These are phyloP conservation scores for Xylaria arbuscula DNA, from an alignment of 2,329 filamentous ascomycete species.

Conservation along the genomic window DNA sequence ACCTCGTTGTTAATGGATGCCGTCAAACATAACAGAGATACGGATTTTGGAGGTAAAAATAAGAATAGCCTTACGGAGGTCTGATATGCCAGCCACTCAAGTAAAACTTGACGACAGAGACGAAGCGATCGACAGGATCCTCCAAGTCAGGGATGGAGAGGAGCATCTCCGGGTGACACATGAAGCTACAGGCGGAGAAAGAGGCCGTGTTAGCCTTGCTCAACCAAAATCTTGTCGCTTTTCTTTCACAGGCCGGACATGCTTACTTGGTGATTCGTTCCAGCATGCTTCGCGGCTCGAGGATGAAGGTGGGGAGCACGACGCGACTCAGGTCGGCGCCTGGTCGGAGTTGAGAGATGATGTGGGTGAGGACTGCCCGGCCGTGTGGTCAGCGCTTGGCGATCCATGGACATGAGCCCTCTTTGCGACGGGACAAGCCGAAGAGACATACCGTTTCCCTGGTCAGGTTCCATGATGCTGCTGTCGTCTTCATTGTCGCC, in stretches of 20 bases:
- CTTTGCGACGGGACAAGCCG: conserved; percentile 4
- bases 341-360: conserved; percentile 95
- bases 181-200: conserved; percentile 74
- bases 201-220: conserved; percentile 31
- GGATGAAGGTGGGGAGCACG: conserved; percentile 95
- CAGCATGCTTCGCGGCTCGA: conserved; percentile 97
- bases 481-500: conserved; percentile 74
- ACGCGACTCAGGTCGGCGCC: conserved; percentile 95
- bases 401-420: not conserved
- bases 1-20: conserved; percentile 30
- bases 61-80: conserved; percentile 76
- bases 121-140: conserved; percentile 88
- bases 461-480: conserved; percentile 86
- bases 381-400: conserved; percentile 35
- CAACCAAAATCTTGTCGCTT: no score
- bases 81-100: conserved; percentile 99
- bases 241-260: conserved; percentile 33
- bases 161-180: conserved; percentile 97
- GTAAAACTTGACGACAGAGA: conserved; percentile 97
- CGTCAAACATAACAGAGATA: conserved; percentile 22
- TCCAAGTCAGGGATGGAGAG: conserved; percentile 88
- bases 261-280: conserved; percentile 97
- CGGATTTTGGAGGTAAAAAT: not conserved
- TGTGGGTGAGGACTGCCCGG: conserved; percentile 90
- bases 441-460: conserved; percentile 82